Base-by-base conservation (phyloP, 257 asterid species). In the Primulina huaijiensis region DNA sequence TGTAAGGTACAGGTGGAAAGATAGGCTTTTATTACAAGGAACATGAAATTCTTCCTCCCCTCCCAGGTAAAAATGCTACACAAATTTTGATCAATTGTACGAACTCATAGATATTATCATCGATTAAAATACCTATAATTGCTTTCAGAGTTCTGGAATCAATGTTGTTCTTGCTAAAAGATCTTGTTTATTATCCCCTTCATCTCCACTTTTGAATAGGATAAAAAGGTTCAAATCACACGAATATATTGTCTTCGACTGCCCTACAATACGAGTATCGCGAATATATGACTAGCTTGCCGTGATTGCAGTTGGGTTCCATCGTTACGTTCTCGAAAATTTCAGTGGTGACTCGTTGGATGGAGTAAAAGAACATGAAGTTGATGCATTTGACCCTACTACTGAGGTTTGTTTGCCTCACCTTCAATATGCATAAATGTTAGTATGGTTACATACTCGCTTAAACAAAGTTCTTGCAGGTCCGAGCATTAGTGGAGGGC, bases 11-110 rank as follows among this genome's bases (percentile, higher is more conserved):
- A 93, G 99, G 87, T 78, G 97, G 99, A 61, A 89, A 93, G 89
- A 63, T 93, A 43, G 96, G 99, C 0, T 93, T 90, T 80, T 93
- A 93, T 80, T 93, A 89, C 85, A 93, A 89, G 74, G 99, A 90
- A 38, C 92, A 81, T 68, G 97, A 93, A 82, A 85, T 86, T 71
- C 91, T 84, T 71, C 99, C 99, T 75, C 97, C 99, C 9, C 86
- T 93, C 14, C 99, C 97, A 21, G 92, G 99, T 86, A 73, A 74
- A 82, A 57, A 65, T 70, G 19, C 61, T 69, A 5, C 46, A 30
- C 40, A 55, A 57, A 67, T 20, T 64, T 61, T 9, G 57, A 27
- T 21, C 6, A 12, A 0, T 43, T 43, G 53, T 43, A 12, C 14
- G 46, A 35, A 8, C 10, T 8, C 3, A 27, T 27, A 27, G 30